Percentiles rank a stretch among this genome's conserved stretches.
phyloP scores from a whole-genome alignment of 805 yeast species.

The Zygotorulaspora chibaensis region DNA sequence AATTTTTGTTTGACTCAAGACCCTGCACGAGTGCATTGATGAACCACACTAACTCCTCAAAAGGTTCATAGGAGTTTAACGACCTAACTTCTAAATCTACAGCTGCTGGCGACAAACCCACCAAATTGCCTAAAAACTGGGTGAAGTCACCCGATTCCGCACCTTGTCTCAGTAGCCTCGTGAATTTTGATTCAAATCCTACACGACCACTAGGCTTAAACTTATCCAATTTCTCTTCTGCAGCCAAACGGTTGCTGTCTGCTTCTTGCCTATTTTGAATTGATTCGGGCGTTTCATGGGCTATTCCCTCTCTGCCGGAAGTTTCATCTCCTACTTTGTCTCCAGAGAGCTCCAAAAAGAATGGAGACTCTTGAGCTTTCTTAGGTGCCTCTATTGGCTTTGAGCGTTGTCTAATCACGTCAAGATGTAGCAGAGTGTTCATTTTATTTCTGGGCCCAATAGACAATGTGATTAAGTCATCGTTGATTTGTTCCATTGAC shows the following conservation, averaged over 20 bases:
- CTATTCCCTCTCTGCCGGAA: conserved; percentile 37
- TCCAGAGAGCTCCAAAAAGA: conserved; percentile 69
- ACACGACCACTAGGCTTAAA: conserved; percentile 32
- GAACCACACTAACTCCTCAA: conserved; percentile 60
- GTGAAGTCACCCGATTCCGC: conserved; percentile 39
- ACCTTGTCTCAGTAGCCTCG: conserved; percentile 57
- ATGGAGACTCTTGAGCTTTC: conserved; percentile 74
- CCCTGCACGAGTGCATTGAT: conserved; percentile 65
- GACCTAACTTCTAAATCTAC: conserved; percentile 87
- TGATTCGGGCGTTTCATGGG: conserved; percentile 23
- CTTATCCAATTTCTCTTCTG: conserved; percentile 30
- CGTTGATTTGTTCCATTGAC: conserved; percentile 59
- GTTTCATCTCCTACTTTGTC: conserved; percentile 71
- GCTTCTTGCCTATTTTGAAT: conserved; percentile 15
- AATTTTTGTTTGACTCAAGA: conserved; percentile 50
- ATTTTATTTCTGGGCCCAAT: conserved; percentile 73
- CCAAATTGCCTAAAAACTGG: conserved; percentile 51
- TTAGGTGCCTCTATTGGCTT: conserved; percentile 87
- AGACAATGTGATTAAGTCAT: conserved; percentile 66
- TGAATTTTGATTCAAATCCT: conserved; percentile 70
- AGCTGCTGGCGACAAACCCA: conserved; percentile 64
- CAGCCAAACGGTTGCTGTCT: conserved; percentile 16
- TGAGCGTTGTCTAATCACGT: conserved; percentile 77
- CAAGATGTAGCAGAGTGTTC: conserved; percentile 74
- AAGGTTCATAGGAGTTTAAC: conserved; percentile 60